Evolutionary conservation across 2,329 filamentous ascomycete genomes (phyloP), one percentile per base, ranked within the genome.

Genomic region (Penicillium digitatum): DNA sequence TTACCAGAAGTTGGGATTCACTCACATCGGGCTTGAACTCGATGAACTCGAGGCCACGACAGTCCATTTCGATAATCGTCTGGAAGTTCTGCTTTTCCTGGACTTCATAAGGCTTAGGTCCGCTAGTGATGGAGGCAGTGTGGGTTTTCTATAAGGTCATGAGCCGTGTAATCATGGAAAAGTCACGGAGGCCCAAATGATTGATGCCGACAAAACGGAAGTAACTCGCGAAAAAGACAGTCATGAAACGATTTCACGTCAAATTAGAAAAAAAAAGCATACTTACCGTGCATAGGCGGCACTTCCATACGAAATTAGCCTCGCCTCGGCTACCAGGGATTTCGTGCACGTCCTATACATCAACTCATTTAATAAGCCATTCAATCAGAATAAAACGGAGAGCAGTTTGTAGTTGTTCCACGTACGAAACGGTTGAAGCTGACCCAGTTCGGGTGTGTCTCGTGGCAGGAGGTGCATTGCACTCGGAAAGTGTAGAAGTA

Each of bases 251-350:
- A 4, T 18, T 26, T 20, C 5, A 3, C 8, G 22, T 5, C 9
- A 29, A 9, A n/a, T 24, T 26, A 14, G 18, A 34, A 38, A n/a
- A 47, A 29, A 48, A 42, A 39, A 20, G 38, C 5, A 32, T 18
- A 71, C 76, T 29, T 63, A 94, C 91, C 84, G 94, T 95, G 86
- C 94, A 99, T 71, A 94, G 93, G 76, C 95, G 96, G 82, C 94
- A 99, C 74, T 86, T 92, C 93, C 94, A 99, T n/a, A 99, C 94
- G 74, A 99, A 99, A 75, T 97, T 97, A 58, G 94, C 94, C 74
- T 97, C 92, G 62, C 94, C 94, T 68, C 90, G 84, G 73, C 92
- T 96, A 34, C 92, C 92, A 61, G 90, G 94, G 73, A 96, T 86
- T 62, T 96, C 91, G 70, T 95, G 92, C 68, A 80, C 82, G 71